Evolutionary conservation across 2,329 filamentous ascomycete species (phyloP).

Genomic region (Eurotiales sp.): DNA sequence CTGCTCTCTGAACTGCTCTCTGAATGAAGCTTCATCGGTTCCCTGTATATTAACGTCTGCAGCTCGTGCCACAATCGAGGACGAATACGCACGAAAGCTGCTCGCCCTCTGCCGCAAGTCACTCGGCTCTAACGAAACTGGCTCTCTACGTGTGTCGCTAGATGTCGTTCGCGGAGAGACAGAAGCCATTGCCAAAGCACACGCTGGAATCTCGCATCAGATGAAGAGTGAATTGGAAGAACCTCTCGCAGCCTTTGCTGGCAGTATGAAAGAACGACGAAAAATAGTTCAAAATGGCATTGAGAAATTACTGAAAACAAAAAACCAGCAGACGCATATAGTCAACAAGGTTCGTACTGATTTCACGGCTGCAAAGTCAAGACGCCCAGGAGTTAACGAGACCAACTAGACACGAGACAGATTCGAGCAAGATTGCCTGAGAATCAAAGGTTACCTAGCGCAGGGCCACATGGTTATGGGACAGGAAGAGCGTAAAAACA

Average conservation of each 20-base stretch:
- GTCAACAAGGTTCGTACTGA: slow-evolving; percentile 75
- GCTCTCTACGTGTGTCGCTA: slow-evolving; percentile 76
- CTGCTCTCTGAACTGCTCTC: too few relatives aligned
- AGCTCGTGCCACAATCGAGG: slow-evolving; percentile 91
- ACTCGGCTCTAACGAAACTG: slow-evolving; percentile 80
- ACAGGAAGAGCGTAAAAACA: slow-evolving; percentile 97
- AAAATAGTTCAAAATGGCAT: slow-evolving; percentile 95
- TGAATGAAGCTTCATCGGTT: neutral
- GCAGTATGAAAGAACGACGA: slow-evolving; percentile 90
- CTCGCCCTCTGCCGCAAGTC: slow-evolving; percentile 81
- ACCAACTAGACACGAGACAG: slow-evolving; percentile 70
- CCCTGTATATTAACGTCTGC: slow-evolving; percentile 10
- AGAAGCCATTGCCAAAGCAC: slow-evolving; percentile 90
- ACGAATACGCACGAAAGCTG: slow-evolving; percentile 90
- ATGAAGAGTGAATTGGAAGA: slow-evolving; percentile 98
- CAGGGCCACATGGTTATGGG: slow-evolving; percentile 99
- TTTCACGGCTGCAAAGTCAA: neutral
- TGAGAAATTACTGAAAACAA: slow-evolving; percentile 89
- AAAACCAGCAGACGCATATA: slow-evolving; percentile 81
- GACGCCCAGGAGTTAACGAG: slow-evolving; percentile 12
- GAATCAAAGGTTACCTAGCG: slow-evolving; percentile 97
- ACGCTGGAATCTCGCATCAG: slow-evolving; percentile 82
- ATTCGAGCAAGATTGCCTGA: slow-evolving; percentile 95
- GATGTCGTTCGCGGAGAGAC: slow-evolving; percentile 86
- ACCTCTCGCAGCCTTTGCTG: slow-evolving; percentile 83